Base-by-base conservation (phyloP, 1,284 basidiomycete species). In the Fomitopsis schrenkii region DNA sequence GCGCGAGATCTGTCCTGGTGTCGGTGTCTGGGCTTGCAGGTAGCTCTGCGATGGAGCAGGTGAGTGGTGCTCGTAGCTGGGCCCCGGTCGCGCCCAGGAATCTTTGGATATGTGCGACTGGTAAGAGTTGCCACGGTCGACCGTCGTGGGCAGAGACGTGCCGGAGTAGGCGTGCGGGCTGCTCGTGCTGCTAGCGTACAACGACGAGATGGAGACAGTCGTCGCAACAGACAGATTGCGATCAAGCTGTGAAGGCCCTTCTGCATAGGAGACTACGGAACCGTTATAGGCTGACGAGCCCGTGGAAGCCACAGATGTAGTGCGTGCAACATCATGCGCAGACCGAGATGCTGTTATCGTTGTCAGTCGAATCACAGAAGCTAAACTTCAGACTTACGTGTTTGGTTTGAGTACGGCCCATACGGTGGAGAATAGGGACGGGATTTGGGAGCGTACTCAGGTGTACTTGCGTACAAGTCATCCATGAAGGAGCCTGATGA, bases 71-170 rank as follows among this genome's bases (percentile, higher is more conserved):
- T 62, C 61, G 40, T 62, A 59, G 26, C 52, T 58, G 3, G 60
- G 52, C 6, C 62, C 62, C n/a, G 61, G 60, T 9, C 42, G 45
- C 26, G 56, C 41, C 46, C 65, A 63, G 64, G 63, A 57, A 22
- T 68, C 56, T 56, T 68, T 67, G n/a, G 70, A 71, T 6, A 54
- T 56, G 55, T 69, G 67, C 10, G 73, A 74, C n/a, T 63, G 62
- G 5, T 61, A 56, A 17, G 74, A 75, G 53, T 70, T 70, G 4
- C 70, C 71, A 14, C 74, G 71, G 44, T 72, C 70, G 9, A 74
- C 63, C 3, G 66, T 61, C 2, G 72, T 72, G 1, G 70, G 66
- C 8, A 64, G 35, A 3, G 71, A 68, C 40, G 70, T 69, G 30
- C 63, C 55, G 1, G 69, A 57, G 12, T 63, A 59, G 14, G 60